Base-by-base conservation (phyloP, 2,329 filamentous ascomycete genomes). In the Paramyrothecium sp. region DNA sequence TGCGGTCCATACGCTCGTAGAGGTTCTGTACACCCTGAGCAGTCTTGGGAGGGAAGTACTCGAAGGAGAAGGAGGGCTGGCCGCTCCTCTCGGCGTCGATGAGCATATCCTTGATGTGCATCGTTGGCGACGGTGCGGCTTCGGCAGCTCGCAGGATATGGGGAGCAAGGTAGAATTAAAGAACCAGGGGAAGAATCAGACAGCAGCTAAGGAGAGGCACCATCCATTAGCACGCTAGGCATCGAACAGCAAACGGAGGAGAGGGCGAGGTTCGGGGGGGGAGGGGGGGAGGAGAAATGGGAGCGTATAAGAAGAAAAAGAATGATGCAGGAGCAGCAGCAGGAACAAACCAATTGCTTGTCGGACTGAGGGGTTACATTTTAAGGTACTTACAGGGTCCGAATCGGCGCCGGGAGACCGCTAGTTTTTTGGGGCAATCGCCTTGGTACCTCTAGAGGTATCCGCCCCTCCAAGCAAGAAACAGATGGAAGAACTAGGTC, bases 1-100 rank as follows among this genome's bases (percentile, higher is more conserved):
- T 99, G 77, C 93, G 92, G 77, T 99, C 95, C 91, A 99, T 98
- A 66, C 95, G 91, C 68, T 99, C 95, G 82, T 99, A 99, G 58
- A 99, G 88, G 75, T 99, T 99, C 79, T 99, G 95, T 13, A 99
- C 94, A 82, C 95, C 95, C 78, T 95, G 91, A 12, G 91, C 90
- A 8, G 95, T 99, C 81, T 99, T 99, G 44, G 95, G 95, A 54
- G 95, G 95, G 78, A 99, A 99, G 82, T 97, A 99, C 76, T 99
- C 95, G 80, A 99, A 99, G 59, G 95, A 99, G 82, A 97, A 97
- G 71, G 92, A 95, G 57, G 93, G 89, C 69, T 89, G 85, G 72
- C 88, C 87, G 69, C 88, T 86, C 78, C 85, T 84, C 76, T 92
- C 87, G 75, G 93, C 88, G 67, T 94, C 89, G 66, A 85, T 81